Evolutionary conservation across 805 yeast species (phyloP), one percentile per base, ranked within the genome.

Genomic region (Kluyveromyces siamensis): DNA sequence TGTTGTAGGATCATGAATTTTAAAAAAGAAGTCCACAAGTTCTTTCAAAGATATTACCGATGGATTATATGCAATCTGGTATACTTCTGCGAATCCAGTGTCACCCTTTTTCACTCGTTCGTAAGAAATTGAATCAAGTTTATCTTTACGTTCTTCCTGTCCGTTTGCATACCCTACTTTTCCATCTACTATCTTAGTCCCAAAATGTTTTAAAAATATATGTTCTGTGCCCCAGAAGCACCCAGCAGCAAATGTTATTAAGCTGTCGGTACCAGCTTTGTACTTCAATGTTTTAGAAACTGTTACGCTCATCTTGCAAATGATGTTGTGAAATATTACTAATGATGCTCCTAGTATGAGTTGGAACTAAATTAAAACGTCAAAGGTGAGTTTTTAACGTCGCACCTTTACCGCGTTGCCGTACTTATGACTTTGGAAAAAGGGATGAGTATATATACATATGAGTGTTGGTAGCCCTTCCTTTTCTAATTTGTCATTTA

Each of bases 81-180:
- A 68, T 6, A 86, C 82, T 65, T 91, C 99, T 6, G 95, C 96
- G 60, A 63, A 70, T 48, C 77, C 75, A 0, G 97, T 88, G n/a
- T 72, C 71, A 27, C 90, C 91, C 6, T 77, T 65, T 65, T 95
- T 86, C 3, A 91, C 96, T 48, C 75, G 69, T 56, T 78, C 73
- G 69, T 91, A 91, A 1, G 79, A 67, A 27, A 66, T 50, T 21
- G 61, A 44, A 46, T 58, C 58, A 5, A 54, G 48, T 8, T 44
- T n/a, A 40, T 63, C 69, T 18, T 90, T 88, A 40, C 67, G 59
- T 0, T 55, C 44, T 2, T 71, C 68, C 18, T 55, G 51, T 10
- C 98, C 98, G 54, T 93, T 95, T 42, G 96, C 86, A 66, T 83
- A 93, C 2, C 99, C 99, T 11, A 91, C 98, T 61, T 79, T 81